Percentiles rank a stretch among this genome's conserved stretches.
phyloP scores from a whole-genome alignment of 768 basidiomycete species.

The Coprinopsis sp. region DNA sequence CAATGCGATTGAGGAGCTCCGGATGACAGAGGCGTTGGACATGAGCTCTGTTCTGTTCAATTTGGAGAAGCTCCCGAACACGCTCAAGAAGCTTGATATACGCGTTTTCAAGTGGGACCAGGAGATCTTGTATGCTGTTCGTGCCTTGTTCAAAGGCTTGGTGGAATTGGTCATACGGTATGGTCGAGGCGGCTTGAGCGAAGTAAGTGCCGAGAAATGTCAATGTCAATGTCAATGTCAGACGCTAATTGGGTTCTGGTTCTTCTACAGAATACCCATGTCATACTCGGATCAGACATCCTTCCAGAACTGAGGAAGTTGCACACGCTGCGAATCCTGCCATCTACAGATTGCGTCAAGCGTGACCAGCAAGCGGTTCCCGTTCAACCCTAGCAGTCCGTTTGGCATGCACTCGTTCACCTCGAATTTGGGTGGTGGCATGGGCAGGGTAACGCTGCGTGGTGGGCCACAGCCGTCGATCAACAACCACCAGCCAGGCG shows the following conservation, averaged over 20 bases:
- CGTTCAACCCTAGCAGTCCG: neutral
- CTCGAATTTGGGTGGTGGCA: neutral
- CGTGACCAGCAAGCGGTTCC: constrained; percentile 6
- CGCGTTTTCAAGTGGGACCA: constrained; percentile 25
- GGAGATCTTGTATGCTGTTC: constrained; percentile 27
- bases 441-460: neutral
- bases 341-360: constrained; percentile 7
- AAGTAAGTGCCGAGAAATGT: constrained; percentile 14
- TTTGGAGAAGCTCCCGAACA: constrained; percentile 19
- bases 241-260: neutral
- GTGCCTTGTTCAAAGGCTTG: constrained; percentile 19
- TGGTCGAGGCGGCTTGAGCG: constrained; percentile 18
- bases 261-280: constrained; percentile 22
- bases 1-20: constrained; percentile 16
- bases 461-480: neutral
- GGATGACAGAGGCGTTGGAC: constrained; percentile 19
- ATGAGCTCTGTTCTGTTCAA: constrained; percentile 15
- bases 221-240: neutral
- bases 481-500: neutral
- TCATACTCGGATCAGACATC: constrained; percentile 26
- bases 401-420: no score
- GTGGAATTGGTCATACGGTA: constrained; percentile 20
- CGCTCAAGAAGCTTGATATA: constrained; percentile 20
- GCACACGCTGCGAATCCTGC: constrained; percentile 19
- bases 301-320: constrained; percentile 21